phyloP scores from a whole-genome alignment of 169 alveolate genomes.

The Eimeria brunetti region DNA sequence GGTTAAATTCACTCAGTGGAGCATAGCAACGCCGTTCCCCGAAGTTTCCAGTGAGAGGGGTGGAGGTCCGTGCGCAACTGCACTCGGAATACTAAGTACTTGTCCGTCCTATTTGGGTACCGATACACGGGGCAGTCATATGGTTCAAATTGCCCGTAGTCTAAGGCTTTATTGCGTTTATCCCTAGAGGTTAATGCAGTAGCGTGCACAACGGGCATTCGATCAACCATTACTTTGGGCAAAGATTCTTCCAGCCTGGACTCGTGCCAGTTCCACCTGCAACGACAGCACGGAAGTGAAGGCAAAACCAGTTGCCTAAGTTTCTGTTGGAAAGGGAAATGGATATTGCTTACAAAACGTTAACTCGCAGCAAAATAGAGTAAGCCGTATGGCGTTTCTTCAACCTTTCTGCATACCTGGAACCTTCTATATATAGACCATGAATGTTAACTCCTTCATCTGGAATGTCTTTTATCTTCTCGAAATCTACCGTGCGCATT shows the following conservation, averaged over 20 bases:
- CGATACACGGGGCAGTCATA: constrained; percentile 96
- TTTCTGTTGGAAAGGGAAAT: neutral
- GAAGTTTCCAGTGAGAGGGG: constrained; percentile 88
- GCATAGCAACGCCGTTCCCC: constrained; percentile 89
- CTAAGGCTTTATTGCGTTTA: constrained; percentile 89
- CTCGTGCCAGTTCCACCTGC: constrained; percentile 94
- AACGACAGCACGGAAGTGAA: neutral
- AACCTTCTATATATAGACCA: constrained; percentile 97
- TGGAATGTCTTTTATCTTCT: constrained; percentile 88
- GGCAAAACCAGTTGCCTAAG: neutral
- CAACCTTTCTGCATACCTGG: constrained; percentile 77
- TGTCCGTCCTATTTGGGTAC: constrained; percentile 96
- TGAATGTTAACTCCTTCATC: constrained; percentile 95
- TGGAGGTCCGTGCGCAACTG: constrained; percentile 91
- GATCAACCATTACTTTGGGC: constrained; percentile 82
- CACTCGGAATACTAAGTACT: constrained; percentile 95
- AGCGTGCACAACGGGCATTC: constrained; percentile 91
- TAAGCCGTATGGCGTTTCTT: neutral
- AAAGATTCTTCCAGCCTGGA: constrained; percentile 94
- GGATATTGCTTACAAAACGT: neutral
- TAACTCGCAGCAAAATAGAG: neutral
- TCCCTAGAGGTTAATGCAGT: constrained; percentile 94
- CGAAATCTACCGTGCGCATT: constrained; percentile 82
- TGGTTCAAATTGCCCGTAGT: constrained; percentile 90
- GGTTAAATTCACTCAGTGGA: constrained; percentile 81